Evolutionary conservation across 2,329 filamentous ascomycete species (phyloP), one percentile per base, ranked within the genome.

Genomic region (Lasiodiplodia sp.): DNA sequence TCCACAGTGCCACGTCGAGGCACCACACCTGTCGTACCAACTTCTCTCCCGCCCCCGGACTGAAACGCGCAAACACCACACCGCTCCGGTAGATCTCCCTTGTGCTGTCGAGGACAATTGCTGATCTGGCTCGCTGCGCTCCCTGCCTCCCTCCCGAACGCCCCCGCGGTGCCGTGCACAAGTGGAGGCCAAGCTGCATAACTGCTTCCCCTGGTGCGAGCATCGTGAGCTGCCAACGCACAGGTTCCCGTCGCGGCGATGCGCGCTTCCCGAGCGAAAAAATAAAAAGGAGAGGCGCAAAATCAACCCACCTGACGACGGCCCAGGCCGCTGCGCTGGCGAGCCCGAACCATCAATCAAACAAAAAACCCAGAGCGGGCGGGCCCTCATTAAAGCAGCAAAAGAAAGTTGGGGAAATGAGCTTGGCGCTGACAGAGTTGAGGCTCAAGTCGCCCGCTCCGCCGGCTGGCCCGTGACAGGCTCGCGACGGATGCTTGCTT

Each of bases 21-120:
- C 47, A 64, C 44, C 60, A 38, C 60, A 18, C 8, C 60, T 12
- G 60, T 38, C 40, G 60, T 52, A 31, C 60, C n/a, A 64, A 64
- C 18, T 10, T 12, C 40, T 52, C 40, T 52, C 60, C 60, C 60
- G 60, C 60, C 60, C 60, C 60, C 60, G 47, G 60, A 64, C 60
- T 64, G 60, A 64, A 64, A 64, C 60, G 60, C 60, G 47, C 60
- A 64, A 64, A 64, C 60, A 64, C 60, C 60, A 64, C 60, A 64
- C 60, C 60, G 60, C 60, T 64, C 60, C 47, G 60, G 60, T 28
- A 53, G 60, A 64, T 64, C 60, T 64, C 60, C 60, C 60, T 64
- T 62, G 60, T 64, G 60, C 31, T 64, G 60, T 52, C 47, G 60
- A 63, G 58, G 58, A 63, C 40, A 51, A 63, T n/a, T 49, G 58